Conservation (phyloP, 2,329 filamentous ascomycete species). For the Scedosporium apiospermum region DNA sequence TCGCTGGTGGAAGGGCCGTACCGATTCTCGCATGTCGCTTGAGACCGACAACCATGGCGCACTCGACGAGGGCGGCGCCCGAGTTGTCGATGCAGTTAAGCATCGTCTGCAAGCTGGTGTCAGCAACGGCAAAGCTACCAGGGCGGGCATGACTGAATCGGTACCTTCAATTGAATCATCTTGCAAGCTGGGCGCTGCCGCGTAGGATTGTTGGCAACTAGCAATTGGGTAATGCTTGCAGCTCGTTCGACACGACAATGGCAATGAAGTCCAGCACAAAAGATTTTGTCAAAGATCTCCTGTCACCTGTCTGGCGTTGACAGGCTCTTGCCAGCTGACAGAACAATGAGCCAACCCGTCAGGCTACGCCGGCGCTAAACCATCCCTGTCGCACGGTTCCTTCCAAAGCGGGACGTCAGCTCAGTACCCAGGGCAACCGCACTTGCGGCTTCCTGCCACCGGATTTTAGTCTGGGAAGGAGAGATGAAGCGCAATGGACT, state of each 20-base stretch:
- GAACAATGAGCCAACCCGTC: not conserved
- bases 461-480: not conserved
- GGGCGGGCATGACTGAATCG: not conserved
- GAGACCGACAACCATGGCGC: constrained; percentile 84
- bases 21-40: constrained; percentile 83
- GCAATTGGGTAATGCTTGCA: not conserved
- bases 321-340: not conserved
- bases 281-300: constrained; percentile 1
- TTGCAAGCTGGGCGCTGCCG: constrained; percentile 24
- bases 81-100: constrained; percentile 99
- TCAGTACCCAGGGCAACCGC: not conserved
- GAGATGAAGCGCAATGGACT: not conserved
- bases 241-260: not conserved
- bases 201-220: not conserved
- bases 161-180: constrained; percentile 89
- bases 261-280: not conserved
- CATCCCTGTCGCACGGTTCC: not conserved
- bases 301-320: not conserved
- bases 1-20: constrained; percentile 27
- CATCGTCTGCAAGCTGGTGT: constrained; percentile 57
- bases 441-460: constrained; percentile 1
- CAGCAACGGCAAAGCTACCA: too few relatives aligned
- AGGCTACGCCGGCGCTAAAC: not conserved
- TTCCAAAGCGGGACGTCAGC: not conserved
- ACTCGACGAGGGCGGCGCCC: constrained; percentile 93